Base-by-base conservation (phyloP, 495 filamentous ascomycete species). In the Haplographium delicatum region DNA sequence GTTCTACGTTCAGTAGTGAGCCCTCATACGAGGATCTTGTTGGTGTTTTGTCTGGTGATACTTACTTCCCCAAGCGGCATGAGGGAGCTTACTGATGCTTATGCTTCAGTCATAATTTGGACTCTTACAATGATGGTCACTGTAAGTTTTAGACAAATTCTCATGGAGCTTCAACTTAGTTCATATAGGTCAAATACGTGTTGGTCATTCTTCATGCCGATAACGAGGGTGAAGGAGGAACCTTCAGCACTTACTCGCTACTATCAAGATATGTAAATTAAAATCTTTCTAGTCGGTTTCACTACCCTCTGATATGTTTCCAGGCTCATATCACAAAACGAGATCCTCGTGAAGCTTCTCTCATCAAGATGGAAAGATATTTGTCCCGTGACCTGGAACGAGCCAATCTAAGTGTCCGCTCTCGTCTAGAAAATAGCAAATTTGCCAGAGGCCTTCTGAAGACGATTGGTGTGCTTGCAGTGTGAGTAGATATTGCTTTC, bases 171-270 rank as follows among this genome's bases (percentile, higher is more conserved):
- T 13, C 15, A 4, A 5, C 10, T 18, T 26, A 28, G 19, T 5
- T 44, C 6, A 13, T n/a, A 15, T 15, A 44, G 44, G 15, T 52
- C 5, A 52, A 89, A 65, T 89, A 88, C 54, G 68, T 84, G 11
- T 56, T 84, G 19, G 76, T 88, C 57, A 76, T 88, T 20, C 69
- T 89, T 19, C 69, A 65, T 22, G 83, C 84, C 27, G 85, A 89
- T 62, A 82, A 88, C 60, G 81, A 87, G 43, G 85, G 85, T 20
- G 85, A 89, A 63, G 85, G 85, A 4, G 85, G 85, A 42, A 89
- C 84, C 2, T 89, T 89, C 54, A 79, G 75, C 50, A 74, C 77
- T 16, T 89, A 87, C 59, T 80, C 81, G 10, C 66, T 89, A 13
- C 71, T 89, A 2, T 80, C 82, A 1, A 70, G 84, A 62, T 87